Evolutionary conservation across 73 alveolate species (phyloP).

Genomic region (Paraurostyla sp.): DNA sequence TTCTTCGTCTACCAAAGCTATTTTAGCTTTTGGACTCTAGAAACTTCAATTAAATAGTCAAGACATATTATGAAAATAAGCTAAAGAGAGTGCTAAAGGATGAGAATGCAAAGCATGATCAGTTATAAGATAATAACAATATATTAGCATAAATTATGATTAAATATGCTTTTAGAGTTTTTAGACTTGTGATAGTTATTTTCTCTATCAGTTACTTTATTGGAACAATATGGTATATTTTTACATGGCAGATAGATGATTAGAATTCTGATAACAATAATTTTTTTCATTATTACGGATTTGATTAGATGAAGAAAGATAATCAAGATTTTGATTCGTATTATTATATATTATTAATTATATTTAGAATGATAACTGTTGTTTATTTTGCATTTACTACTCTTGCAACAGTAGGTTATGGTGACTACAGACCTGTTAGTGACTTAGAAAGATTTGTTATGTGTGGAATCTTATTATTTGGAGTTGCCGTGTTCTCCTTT

Average conservation of each 20-base stretch:
- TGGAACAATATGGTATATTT: slow-evolving; percentile 63
- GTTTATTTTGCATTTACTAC: slow-evolving; percentile 72
- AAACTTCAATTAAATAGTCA: slow-evolving; percentile 42
- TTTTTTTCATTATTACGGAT: not conserved
- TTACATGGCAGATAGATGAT: slow-evolving; percentile 44
- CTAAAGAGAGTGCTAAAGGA: slow-evolving; percentile 36
- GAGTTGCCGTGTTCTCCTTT: slow-evolving; percentile 69
- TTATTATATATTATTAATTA: too few species aligned
- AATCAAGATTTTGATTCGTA: not conserved
- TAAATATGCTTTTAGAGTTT: slow-evolving; percentile 18
- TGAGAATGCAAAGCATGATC: not conserved
- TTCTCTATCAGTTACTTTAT: slow-evolving; percentile 62
- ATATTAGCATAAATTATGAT: slow-evolving; percentile 50
- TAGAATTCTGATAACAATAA: not conserved
- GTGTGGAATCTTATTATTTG: slow-evolving; percentile 38
- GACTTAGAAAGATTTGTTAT: slow-evolving; percentile 52
- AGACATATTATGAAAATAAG: slow-evolving; percentile 42
- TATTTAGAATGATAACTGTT: slow-evolving; percentile 18
- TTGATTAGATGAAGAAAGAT: not conserved
- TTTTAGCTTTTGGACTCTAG: slow-evolving; percentile 36
- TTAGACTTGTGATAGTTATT: slow-evolving; percentile 57
- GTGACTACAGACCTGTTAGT: slow-evolving; percentile 62
- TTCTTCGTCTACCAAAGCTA: slow-evolving; percentile 60
- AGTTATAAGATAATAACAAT: slow-evolving; percentile 46
- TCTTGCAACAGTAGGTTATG: slow-evolving; percentile 73